Evolutionary conservation across 192 early-diverging fungal genomes (phyloP).

Genomic region (Irineochytrium annulatum): DNA sequence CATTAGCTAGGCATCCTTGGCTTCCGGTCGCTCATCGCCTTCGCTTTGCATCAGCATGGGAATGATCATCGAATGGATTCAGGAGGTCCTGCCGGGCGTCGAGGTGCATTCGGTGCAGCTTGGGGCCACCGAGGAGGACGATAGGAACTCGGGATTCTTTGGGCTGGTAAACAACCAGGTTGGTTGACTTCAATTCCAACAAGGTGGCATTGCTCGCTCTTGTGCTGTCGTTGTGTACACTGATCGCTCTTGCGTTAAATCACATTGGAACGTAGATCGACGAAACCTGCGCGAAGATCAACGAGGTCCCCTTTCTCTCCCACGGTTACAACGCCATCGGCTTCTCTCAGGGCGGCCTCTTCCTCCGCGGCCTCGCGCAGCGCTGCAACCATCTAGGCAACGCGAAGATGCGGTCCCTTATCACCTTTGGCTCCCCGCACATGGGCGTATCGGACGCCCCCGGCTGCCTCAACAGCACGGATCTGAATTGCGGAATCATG

Average conservation of each 20-base stretch:
- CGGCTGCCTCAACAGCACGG: slow-evolving; percentile 55
- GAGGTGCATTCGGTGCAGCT: slow-evolving; percentile 77
- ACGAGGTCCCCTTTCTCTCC: slow-evolving; percentile 52
- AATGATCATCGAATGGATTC: slow-evolving; percentile 10
- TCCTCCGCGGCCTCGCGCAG: slow-evolving; percentile 76
- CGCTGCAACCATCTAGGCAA: slow-evolving; percentile 64
- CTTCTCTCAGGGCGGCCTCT: slow-evolving; percentile 82
- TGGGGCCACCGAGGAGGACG: slow-evolving; percentile 61
- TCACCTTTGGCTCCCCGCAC: slow-evolving; percentile 88
- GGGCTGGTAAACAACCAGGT: slow-evolving; percentile 78
- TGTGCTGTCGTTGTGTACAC: too few species aligned
- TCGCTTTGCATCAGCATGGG: slow-evolving; percentile 20
- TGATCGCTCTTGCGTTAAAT: too few species aligned
- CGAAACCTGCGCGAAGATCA: slow-evolving; percentile 67
- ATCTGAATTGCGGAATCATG: slow-evolving; percentile 67
- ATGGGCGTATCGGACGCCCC: slow-evolving; percentile 74
- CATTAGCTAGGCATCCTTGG: neutral
- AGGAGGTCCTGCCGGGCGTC: slow-evolving; percentile 46
- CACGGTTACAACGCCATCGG: slow-evolving; percentile 86
- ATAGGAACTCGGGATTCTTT: slow-evolving; percentile 81
- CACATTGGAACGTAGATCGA: slow-evolving; percentile 52
- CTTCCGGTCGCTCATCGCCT: neutral
- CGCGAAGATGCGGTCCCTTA: slow-evolving; percentile 67
- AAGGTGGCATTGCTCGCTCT: too few species aligned
- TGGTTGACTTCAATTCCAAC: slow-evolving; percentile 4